Evolutionary conservation across 306 rosid genomes (phyloP).

Genomic region (Vigna trinervia): DNA sequence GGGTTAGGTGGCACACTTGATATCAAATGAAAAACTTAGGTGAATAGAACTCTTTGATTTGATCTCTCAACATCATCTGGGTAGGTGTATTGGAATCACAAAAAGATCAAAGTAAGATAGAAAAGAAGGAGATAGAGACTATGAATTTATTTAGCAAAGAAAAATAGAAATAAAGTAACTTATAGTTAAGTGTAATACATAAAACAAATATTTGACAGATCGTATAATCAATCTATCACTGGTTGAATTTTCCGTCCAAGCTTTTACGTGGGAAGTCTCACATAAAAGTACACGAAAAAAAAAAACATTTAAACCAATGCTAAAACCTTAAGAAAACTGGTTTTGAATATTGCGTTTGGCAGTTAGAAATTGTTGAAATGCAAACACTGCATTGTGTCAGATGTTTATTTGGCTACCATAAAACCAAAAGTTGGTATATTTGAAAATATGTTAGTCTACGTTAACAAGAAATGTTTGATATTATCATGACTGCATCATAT

Average conservation of each 20-base stretch:
- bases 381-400: slow-evolving; percentile 10
- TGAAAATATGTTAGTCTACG: slow-evolving; percentile 15
- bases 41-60: background rate
- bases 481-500: background rate
- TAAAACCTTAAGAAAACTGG: background rate
- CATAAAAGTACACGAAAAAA: too few relatives aligned
- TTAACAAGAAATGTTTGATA: slow-evolving; percentile 29
- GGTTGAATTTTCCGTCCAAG: background rate
- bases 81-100: background rate
- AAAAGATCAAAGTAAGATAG: too few relatives aligned
- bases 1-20: background rate
- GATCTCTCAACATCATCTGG: background rate
- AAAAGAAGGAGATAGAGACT: too few relatives aligned
- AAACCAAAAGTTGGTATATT: slow-evolving; percentile 4
- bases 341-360: background rate
- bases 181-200: too few relatives aligned
- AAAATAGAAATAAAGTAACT: too few relatives aligned
- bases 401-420: slow-evolving; percentile 7
- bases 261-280: background rate
- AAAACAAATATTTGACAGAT: too few relatives aligned
- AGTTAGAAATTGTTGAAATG: background rate
- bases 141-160: too few relatives aligned
- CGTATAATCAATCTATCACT: background rate
- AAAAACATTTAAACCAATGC: background rate
- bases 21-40: slow-evolving; percentile 8